Percentiles rank a stretch among this genome's conserved stretches.
phyloP scores from a whole-genome alignment of 495 filamentous ascomycete genomes.

The Pyrenula aspistea region DNA sequence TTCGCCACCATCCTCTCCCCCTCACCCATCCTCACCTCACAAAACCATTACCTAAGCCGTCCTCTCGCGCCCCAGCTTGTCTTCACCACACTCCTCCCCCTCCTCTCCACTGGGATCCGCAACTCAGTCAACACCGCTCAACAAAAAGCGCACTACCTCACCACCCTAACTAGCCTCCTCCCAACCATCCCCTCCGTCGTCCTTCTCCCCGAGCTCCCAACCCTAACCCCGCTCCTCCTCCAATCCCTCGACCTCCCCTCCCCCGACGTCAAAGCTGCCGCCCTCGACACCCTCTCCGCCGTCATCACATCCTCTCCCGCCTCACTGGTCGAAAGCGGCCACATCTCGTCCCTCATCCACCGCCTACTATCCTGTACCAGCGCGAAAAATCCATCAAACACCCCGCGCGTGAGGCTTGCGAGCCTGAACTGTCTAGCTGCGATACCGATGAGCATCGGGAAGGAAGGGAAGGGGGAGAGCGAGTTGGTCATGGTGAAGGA shows the following conservation, averaged over 20 bases:
- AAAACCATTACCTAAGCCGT: conserved; percentile 52
- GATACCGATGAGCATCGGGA: conserved; percentile 32
- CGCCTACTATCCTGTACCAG: conserved; percentile 22
- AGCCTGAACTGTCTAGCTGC: conserved; percentile 44
- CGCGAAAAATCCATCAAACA: conserved; percentile 33
- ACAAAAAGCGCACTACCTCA: conserved; percentile 50
- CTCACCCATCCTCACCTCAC: conserved; percentile 51
- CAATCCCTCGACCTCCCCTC: conserved; percentile 52
- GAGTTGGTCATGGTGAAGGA: conserved; percentile 45
- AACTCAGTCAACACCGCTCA: conserved; percentile 10
- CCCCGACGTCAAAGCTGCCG: conserved; percentile 45
- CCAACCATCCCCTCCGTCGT: conserved; percentile 46
- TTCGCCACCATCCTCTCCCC: conserved; percentile 50
- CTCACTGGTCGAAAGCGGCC: conserved; percentile 39
- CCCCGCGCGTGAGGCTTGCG: conserved; percentile 32
- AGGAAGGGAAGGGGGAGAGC: conserved; percentile 23
- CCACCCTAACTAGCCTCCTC: conserved; percentile 55
- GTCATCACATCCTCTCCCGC: conserved; percentile 47
- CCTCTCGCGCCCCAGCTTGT: conserved; percentile 53
- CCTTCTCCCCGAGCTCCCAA: conserved; percentile 45
- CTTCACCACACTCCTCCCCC: conserved; percentile 49
- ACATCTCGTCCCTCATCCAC: conserved; percentile 45
- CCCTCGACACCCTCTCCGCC: conserved; percentile 46
- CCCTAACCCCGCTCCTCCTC: conserved; percentile 54
- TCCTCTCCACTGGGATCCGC: conserved; percentile 44